phyloP scores from a whole-genome alignment of 192 early-diverging fungal genomes.

The Backusella luteola region DNA sequence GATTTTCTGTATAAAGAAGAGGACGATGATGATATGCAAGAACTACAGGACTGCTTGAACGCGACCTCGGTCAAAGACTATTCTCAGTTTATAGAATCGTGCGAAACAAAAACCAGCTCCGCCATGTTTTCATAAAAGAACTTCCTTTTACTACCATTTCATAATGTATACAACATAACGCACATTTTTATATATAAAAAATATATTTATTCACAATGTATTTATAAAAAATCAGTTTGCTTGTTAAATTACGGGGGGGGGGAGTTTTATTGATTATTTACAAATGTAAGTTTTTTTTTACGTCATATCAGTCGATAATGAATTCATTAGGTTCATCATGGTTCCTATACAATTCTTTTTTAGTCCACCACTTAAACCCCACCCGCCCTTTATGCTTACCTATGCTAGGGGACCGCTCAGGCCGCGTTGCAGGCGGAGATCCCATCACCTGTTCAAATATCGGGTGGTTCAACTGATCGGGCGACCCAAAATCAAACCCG shows the following conservation, averaged over 20 bases:
- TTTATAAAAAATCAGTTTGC: too few relatives aligned
- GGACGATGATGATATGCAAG: neutral
- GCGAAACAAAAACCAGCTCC: neutral
- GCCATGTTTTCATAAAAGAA: neutral
- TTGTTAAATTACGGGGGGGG: too few relatives aligned
- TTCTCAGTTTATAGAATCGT: neutral
- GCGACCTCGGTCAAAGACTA: neutral
- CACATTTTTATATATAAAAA: too few relatives aligned
- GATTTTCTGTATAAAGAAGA: neutral
- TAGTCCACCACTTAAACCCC: too few relatives aligned
- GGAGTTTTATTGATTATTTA: neutral
- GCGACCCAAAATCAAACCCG: neutral
- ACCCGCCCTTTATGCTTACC: neutral
- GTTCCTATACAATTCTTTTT: neutral
- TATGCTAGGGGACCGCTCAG: neutral
- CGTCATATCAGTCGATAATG: neutral
- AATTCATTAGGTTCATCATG: slow-evolving; percentile 12
- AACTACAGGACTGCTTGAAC: neutral
- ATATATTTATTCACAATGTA: too few relatives aligned
- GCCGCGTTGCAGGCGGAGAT: neutral
- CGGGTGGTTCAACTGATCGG: neutral
- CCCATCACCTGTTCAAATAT: slow-evolving; percentile 18
- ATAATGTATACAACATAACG: too few relatives aligned
- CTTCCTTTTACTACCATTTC: too few relatives aligned
- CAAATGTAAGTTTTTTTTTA: neutral